phyloP scores from a whole-genome alignment of 108 stramenopile species.

The Skeletonema marinoi region DNA sequence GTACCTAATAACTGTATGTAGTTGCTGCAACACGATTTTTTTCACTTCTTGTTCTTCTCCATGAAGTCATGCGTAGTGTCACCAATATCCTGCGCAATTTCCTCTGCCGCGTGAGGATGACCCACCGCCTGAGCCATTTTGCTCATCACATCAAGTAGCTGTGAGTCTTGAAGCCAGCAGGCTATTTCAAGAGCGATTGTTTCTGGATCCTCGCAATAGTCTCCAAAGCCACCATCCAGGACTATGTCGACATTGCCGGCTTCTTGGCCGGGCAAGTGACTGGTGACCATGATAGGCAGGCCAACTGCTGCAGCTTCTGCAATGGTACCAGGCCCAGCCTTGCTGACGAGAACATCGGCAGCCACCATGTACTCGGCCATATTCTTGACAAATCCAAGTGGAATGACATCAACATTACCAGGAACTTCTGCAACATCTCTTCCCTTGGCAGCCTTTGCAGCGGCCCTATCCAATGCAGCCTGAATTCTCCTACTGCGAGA shows the following conservation, averaged over 20 bases:
- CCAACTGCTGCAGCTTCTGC: conserved; percentile 94
- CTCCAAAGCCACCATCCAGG: conserved; percentile 76
- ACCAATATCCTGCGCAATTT: conserved; percentile 82
- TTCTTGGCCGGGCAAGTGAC: conserved; percentile 87
- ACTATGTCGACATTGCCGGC: conserved; percentile 89
- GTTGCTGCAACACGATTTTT: neutral
- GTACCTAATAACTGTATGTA: neutral
- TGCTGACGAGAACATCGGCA: conserved; percentile 89
- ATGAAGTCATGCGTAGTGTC: conserved; percentile 62
- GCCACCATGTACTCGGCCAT: conserved; percentile 98
- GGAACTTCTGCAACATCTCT: conserved; percentile 43
- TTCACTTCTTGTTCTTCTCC: conserved; percentile 49
- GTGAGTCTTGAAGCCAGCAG: conserved; percentile 68
- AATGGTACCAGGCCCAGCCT: conserved; percentile 98
- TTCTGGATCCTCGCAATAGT: conserved; percentile 59
- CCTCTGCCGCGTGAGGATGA: conserved; percentile 78
- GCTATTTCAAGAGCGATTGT: conserved; percentile 59
- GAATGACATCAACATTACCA: conserved; percentile 75
- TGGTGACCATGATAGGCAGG: conserved; percentile 91
- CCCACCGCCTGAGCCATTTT: conserved; percentile 59
- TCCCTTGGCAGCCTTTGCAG: conserved; percentile 33
- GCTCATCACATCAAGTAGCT: conserved; percentile 59
- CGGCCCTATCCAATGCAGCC: conserved; percentile 36
- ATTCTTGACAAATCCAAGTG: conserved; percentile 91
- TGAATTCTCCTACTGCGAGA: conserved; percentile 43